These are phyloP conservation scores for Filobasidium uniguttulatum DNA, from an alignment of 1,284 basidiomycete genomes.

Conservation along the genomic window DNA sequence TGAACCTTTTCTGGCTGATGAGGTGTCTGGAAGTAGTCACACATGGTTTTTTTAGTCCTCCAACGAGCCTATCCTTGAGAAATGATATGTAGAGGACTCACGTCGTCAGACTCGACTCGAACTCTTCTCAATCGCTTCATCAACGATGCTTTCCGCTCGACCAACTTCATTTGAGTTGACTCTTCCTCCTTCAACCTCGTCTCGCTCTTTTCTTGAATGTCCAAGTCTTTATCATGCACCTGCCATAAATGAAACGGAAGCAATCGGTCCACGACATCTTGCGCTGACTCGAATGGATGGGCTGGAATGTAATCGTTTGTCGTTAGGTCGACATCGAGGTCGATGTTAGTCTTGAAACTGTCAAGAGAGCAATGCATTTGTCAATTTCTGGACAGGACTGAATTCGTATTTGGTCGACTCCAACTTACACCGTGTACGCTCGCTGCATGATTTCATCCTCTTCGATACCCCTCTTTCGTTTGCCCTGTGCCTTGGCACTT, in stretches of 20 bases:
- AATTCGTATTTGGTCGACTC: not conserved
- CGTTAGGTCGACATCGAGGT: not conserved
- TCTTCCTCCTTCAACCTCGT: conserved; percentile 3
- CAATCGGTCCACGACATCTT: conserved; percentile 10
- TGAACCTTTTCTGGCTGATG: not conserved
- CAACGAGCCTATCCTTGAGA: not conserved
- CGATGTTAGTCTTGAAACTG: not conserved
- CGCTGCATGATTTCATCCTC: not conserved
- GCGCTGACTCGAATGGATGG: not conserved
- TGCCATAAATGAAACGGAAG: conserved; percentile 15
- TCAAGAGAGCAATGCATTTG: not conserved
- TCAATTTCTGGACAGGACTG: not conserved
- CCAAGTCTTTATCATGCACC: conserved; percentile 12
- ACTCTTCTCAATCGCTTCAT: conserved; percentile 3
- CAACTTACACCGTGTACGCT: not conserved
- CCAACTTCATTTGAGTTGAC: not conserved
- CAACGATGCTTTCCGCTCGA: conserved; percentile 3
- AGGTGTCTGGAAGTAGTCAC: no score
- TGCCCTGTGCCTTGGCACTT: not conserved
- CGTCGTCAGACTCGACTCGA: conserved; percentile 9
- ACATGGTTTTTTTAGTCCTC: not conserved
- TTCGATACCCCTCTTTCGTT: not conserved
- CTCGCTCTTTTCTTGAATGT: conserved; percentile 2
- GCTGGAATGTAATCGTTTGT: not conserved
- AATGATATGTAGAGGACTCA: conserved; percentile 4